phyloP scores from a whole-genome alignment of 2,329 filamentous ascomycete species.

The Ceratocystis cacaofunesta region DNA sequence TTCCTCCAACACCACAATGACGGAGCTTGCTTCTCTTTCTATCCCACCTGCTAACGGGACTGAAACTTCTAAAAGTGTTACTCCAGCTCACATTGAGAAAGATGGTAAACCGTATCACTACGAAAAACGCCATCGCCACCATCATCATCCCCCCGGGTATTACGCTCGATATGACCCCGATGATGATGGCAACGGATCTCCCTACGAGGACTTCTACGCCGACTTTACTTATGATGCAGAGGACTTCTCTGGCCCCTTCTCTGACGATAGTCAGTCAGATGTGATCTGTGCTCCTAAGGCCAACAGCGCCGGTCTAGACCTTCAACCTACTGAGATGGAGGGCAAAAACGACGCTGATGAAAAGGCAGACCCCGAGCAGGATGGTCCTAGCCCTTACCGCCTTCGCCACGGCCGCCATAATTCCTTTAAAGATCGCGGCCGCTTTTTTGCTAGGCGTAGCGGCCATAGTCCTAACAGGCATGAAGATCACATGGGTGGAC shows the following conservation, averaged over 20 bases:
- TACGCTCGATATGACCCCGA: not conserved
- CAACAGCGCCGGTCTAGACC: not conserved
- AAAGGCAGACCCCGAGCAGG: slow-evolving; percentile 18
- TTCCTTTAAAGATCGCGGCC: slow-evolving; percentile 19
- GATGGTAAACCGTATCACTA: not conserved
- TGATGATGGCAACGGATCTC: not conserved
- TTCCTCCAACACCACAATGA: no score
- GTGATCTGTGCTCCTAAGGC: not conserved
- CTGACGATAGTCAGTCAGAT: not conserved
- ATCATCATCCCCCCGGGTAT: not conserved
- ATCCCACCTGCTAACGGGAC: no score
- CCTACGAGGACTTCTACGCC: not conserved
- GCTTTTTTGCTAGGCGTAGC: slow-evolving; percentile 19
- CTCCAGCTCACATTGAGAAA: no score
- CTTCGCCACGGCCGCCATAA: slow-evolving; percentile 20
- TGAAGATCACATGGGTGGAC: slow-evolving; percentile 13
- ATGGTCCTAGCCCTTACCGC: slow-evolving; percentile 21
- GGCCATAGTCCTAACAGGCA: slow-evolving; percentile 15
- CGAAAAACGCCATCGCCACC: not conserved
- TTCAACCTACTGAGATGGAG: not conserved
- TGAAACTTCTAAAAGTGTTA: no score
- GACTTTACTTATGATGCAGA: not conserved
- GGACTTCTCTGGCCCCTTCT: not conserved
- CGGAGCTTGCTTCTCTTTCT: no score
- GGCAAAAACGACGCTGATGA: slow-evolving; percentile 12